These are phyloP conservation scores for Vicia faba DNA, from an alignment of 306 rosid species.

Conservation along the genomic window DNA sequence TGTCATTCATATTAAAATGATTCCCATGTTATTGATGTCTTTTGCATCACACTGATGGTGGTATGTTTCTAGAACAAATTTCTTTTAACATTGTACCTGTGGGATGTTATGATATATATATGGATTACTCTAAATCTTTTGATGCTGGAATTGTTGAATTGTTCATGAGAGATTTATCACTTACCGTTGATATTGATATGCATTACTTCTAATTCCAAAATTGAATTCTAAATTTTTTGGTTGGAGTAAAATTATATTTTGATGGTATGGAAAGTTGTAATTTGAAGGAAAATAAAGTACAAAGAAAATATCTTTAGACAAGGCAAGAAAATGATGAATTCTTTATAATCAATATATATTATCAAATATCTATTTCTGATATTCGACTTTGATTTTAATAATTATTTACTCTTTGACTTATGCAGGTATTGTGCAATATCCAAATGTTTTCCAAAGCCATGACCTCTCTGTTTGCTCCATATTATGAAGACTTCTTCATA, in stretches of 20 bases:
- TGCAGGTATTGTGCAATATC: constrained; percentile 88
- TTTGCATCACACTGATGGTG: too few relatives aligned
- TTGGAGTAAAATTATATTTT: constrained; percentile 2
- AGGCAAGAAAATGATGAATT: constrained; percentile 29
- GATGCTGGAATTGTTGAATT: constrained; percentile 13
- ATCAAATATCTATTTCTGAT: constrained; percentile 27
- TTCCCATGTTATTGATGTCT: too few relatives aligned
- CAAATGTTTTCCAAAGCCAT: constrained; percentile 93
- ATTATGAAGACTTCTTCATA: constrained; percentile 78
- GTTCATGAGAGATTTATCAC: constrained; percentile 28
- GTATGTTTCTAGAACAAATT: too few relatives aligned
- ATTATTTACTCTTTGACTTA: constrained; percentile 40
- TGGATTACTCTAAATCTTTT: constrained; percentile 4
- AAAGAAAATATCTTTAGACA: constrained; percentile 15
- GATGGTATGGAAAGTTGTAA: background rate
- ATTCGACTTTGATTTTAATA: constrained; percentile 26
- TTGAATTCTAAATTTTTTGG: constrained; percentile 19
- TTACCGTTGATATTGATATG: constrained; percentile 8
- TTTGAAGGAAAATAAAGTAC: constrained; percentile 1
- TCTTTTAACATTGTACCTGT: too few relatives aligned
- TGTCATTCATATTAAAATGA: too few relatives aligned
- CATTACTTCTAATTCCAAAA: constrained; percentile 26
- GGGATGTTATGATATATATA: too few relatives aligned
- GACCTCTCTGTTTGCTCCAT: constrained; percentile 79
- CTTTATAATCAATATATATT: constrained; percentile 6